These are phyloP conservation scores for Colletotrichum sp. DNA, from an alignment of 2,329 filamentous ascomycete genomes.

Conservation along the genomic window DNA sequence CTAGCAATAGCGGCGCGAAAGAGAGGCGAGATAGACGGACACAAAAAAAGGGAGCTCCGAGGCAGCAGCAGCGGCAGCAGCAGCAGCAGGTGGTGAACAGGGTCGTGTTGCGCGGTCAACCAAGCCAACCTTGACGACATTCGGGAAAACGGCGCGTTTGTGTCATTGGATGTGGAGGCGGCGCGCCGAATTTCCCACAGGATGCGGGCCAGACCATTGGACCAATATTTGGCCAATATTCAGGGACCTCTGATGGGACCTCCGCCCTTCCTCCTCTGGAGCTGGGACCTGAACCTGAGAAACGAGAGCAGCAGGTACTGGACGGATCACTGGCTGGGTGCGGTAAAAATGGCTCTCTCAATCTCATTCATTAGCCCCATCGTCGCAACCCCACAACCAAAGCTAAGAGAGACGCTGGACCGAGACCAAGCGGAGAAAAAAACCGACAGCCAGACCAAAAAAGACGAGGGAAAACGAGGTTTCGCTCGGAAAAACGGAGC, in stretches of 20 bases:
- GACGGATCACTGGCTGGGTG: neutral
- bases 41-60: neutral
- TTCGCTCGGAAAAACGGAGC: neutral
- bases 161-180: neutral
- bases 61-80: neutral
- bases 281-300: neutral
- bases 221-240: conserved; percentile 6
- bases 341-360: neutral
- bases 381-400: neutral
- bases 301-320: neutral
- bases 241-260: neutral
- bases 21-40: neutral
- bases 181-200: neutral
- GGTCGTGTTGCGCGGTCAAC: neutral
- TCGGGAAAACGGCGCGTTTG: neutral
- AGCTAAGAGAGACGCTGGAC: neutral
- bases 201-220: neutral
- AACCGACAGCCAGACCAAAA: neutral
- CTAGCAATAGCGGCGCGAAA: neutral
- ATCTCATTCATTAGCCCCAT: neutral
- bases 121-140: neutral
- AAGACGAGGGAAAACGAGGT: neutral
- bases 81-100: neutral
- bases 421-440: neutral
- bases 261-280: neutral